Conservation (phyloP, 495 filamentous ascomycete species). For the Daldinia caldariorum region DNA sequence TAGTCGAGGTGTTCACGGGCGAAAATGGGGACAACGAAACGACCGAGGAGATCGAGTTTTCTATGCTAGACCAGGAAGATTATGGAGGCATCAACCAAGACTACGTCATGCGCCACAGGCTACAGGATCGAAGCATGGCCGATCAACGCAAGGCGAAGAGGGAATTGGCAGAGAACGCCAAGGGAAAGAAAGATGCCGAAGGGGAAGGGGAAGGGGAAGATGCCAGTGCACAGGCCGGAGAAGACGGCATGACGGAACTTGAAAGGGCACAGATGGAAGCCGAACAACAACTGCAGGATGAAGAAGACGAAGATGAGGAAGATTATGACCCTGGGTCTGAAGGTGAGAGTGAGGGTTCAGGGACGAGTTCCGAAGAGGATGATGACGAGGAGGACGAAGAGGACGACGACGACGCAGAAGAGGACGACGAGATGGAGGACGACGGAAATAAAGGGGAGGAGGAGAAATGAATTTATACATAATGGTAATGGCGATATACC, state of each 20-base stretch:
- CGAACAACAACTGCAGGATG: slow-evolving; percentile 65
- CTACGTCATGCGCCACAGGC: slow-evolving; percentile 80
- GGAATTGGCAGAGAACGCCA: slow-evolving; percentile 58
- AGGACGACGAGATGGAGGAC: slow-evolving; percentile 59
- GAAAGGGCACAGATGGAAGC: slow-evolving; percentile 64
- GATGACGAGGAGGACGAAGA: slow-evolving; percentile 63
- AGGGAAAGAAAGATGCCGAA: slow-evolving; percentile 70
- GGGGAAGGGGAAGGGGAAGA: slow-evolving; percentile 62
- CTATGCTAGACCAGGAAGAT: slow-evolving; percentile 88
- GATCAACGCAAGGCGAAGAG: slow-evolving; percentile 84
- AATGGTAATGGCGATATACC: background rate
- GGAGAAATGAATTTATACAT: slow-evolving; percentile 30
- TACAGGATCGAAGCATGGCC: slow-evolving; percentile 93
- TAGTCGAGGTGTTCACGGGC: slow-evolving; percentile 66
- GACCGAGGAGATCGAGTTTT: slow-evolving; percentile 79
- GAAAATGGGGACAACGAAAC: slow-evolving; percentile 56
- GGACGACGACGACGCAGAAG: slow-evolving; percentile 51
- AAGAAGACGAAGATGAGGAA: slow-evolving; percentile 88
- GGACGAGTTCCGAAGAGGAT: slow-evolving; percentile 62
- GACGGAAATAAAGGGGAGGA: slow-evolving; percentile 46
- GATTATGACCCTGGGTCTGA: slow-evolving; percentile 87
- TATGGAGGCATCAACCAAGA: slow-evolving; percentile 78
- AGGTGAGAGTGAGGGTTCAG: slow-evolving; percentile 75
- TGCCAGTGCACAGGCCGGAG: slow-evolving; percentile 61
- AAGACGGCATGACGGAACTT: slow-evolving; percentile 71